These are phyloP conservation scores for Hymenoscyphus infarciens DNA, from an alignment of 2,329 filamentous ascomycete genomes.

Conservation along the genomic window DNA sequence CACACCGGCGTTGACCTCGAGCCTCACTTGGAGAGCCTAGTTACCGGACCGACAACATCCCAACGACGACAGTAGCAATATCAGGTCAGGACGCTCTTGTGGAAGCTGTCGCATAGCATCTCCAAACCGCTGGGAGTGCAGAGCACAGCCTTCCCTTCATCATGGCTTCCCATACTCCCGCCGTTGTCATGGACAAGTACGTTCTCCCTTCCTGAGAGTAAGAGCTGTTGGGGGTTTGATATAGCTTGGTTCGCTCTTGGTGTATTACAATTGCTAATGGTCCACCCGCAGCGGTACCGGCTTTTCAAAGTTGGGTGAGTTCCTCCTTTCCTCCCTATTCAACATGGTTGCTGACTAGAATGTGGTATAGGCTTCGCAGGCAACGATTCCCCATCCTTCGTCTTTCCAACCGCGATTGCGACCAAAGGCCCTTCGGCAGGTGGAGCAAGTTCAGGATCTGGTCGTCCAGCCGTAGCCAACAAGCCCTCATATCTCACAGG, in stretches of 20 bases:
- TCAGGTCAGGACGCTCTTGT: slow-evolving; percentile 10
- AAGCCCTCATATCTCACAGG: slow-evolving; percentile 95
- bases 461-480: slow-evolving; percentile 84
- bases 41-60: slow-evolving; percentile 10
- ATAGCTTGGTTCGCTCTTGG: not conserved
- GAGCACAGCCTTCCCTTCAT: slow-evolving; percentile 36
- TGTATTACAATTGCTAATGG: slow-evolving; percentile 23
- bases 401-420: slow-evolving; percentile 97
- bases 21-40: slow-evolving; percentile 3
- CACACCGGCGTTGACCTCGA: slow-evolving; percentile 17
- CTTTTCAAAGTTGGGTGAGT: slow-evolving; percentile 94
- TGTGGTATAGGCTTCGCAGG: slow-evolving; percentile 78
- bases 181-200: slow-evolving; percentile 99
- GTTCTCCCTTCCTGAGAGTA: slow-evolving; percentile 41
- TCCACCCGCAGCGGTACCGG: slow-evolving; percentile 78
- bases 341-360: slow-evolving; percentile 7
- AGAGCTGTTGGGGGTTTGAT: not conserved
- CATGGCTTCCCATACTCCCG: slow-evolving; percentile 98
- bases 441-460: slow-evolving; percentile 73
- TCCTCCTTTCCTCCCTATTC: not conserved
- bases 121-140: slow-evolving; percentile 26
- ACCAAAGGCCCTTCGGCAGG: slow-evolving; percentile 77
- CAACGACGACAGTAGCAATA: slow-evolving; percentile 8
- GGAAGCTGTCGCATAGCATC: slow-evolving; percentile 32
- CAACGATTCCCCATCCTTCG: slow-evolving; percentile 98